Conservation (phyloP, 768 basidiomycete species). For the Sarcodon aspratus region DNA sequence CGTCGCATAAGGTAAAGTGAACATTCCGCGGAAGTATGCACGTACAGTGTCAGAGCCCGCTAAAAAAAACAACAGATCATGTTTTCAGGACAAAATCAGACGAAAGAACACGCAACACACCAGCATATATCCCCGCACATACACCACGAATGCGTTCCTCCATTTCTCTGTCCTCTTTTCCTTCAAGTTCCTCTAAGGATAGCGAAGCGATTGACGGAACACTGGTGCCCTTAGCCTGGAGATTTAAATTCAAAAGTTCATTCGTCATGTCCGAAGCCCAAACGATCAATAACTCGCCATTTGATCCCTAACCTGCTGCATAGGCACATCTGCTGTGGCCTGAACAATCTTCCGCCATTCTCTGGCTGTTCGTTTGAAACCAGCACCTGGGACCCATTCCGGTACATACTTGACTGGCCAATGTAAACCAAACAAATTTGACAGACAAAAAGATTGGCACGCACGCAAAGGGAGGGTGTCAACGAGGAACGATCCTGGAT, state of each 20-base stretch:
- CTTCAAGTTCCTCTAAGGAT: slow-evolving; percentile 20
- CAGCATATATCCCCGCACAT: slow-evolving; percentile 5
- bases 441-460: background rate
- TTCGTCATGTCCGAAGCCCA: no score
- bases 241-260: background rate
- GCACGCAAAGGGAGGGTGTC: slow-evolving; percentile 18
- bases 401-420: slow-evolving; percentile 23
- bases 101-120: no score
- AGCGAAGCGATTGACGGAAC: slow-evolving; percentile 11
- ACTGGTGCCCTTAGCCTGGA: slow-evolving; percentile 9
- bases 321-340: slow-evolving; percentile 20
- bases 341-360: slow-evolving; percentile 10
- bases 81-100: no score
- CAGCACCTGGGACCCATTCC: slow-evolving; percentile 27
- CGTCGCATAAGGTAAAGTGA: no score
- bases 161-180: slow-evolving; percentile 48
- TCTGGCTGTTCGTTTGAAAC: slow-evolving; percentile 17
- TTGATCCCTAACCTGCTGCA: slow-evolving; percentile 16
- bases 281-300: slow-evolving; percentile 16
- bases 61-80: no score
- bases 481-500: slow-evolving; percentile 18
- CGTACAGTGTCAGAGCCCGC: no score
- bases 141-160: slow-evolving; percentile 43
- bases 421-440: background rate
- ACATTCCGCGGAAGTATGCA: no score